phyloP scores from a whole-genome alignment of 1,284 basidiomycete genomes.

The Neonothopanus nambi region DNA sequence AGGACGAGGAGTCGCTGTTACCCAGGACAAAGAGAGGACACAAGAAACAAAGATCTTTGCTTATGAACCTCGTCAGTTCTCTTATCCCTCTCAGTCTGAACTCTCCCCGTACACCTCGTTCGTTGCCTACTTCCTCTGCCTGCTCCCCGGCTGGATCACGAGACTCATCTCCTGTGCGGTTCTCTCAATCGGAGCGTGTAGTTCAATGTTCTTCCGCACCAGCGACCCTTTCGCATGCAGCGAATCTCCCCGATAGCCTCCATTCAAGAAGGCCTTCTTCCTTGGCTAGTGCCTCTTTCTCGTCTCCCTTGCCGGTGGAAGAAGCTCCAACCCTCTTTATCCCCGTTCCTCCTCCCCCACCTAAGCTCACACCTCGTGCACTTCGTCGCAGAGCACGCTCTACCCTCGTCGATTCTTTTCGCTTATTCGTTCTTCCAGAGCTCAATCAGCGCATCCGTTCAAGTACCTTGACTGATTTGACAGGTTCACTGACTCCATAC shows the following conservation, averaged over 20 bases:
- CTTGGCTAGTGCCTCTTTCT: slow-evolving; percentile 10
- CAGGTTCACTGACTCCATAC: not conserved
- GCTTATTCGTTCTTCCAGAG: slow-evolving; percentile 62
- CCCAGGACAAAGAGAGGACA: slow-evolving; percentile 33
- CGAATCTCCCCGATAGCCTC: slow-evolving; percentile 5
- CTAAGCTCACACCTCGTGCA: slow-evolving; percentile 33
- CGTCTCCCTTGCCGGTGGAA: slow-evolving; percentile 8
- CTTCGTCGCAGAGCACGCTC: slow-evolving; percentile 74
- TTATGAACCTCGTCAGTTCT: slow-evolving; percentile 63
- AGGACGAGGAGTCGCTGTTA: not conserved
- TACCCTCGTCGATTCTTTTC: slow-evolving; percentile 72
- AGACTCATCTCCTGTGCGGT: slow-evolving; percentile 23
- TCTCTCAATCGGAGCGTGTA: slow-evolving; percentile 10
- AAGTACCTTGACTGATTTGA: not conserved
- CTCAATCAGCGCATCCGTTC: slow-evolving; percentile 26
- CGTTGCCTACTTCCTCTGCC: slow-evolving; percentile 13
- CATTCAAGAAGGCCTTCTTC: not conserved
- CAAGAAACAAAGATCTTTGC: slow-evolving; percentile 62
- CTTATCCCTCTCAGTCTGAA: slow-evolving; percentile 11
- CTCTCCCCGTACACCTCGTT: slow-evolving; percentile 18
- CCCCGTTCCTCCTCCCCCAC: slow-evolving; percentile 27
- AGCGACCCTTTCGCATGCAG: slow-evolving; percentile 25
- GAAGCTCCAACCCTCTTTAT: slow-evolving; percentile 14
- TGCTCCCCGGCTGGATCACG: slow-evolving; percentile 7
- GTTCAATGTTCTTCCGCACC: slow-evolving; percentile 24